Evolutionary conservation across 176 grass and related monocot genomes (phyloP), one percentile per base, ranked within the genome.

Genomic region (Ensete ventricosum): DNA sequence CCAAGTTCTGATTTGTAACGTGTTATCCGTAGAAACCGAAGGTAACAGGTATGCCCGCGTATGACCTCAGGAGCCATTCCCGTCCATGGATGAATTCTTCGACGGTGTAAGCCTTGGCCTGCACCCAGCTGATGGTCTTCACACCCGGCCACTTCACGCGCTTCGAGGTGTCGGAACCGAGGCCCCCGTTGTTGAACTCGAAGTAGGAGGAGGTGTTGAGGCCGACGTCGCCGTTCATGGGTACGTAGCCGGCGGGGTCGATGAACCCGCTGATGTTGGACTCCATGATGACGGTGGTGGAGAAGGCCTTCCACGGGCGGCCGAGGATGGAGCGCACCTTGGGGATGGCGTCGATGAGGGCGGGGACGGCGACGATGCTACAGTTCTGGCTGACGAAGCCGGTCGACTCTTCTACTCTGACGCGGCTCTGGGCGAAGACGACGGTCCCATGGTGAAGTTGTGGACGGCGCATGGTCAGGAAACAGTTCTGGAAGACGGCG

Each of bases 301-400:
- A 93, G 77, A 73, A 90, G 53, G 90, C 88, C 60, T 85, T 87
- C 90, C 90, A 97, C 0, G 90, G 94, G 1, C 94, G 78, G 49
- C 79, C 94, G 9, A 97, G 85, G 80, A 91, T 91, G 85, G 68
- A 88, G 1, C 4, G 43, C 72, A 97, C 85, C 74, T 82, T 13
- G 21, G 64, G 76, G 2, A 25, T 52, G 19, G 29, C 83, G 1
- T 81, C 55, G 29, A 66, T 73, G 74, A 49, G 71, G 81, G 82
- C 49, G 77, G 74, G 0, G 80, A 92, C 92, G 16, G 82, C 87
- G 65, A 58, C 64, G 55, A 97, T 74, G 77, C 87, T 81, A 80
- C 85, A 93, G 75, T 93, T 87, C 75, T 96, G 94, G 74, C 93
- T 82, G 72, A 97, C 88, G 88, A 97, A 97, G 0, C 94, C 87